Evolutionary conservation across 768 basidiomycete species (phyloP), one percentile per base, ranked within the genome.

Genomic region (Termitomyces sp.): DNA sequence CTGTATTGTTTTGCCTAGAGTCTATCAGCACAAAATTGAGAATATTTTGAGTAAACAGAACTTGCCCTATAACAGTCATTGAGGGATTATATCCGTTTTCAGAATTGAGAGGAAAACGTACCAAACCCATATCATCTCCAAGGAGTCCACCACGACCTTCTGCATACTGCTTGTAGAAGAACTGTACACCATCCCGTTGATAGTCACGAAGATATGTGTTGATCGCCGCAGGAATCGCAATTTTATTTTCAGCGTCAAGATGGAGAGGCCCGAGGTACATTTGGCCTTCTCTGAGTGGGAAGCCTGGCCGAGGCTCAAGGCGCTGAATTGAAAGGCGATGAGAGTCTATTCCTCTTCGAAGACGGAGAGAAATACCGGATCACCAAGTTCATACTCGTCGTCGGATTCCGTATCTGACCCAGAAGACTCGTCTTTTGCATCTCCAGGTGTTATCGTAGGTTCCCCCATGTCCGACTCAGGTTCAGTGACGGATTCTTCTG

Each of bases 91-190:
- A 44, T n/a, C n/a, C 11, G 0, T 40, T 22, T 24, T 2, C 8
- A 17, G 3, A 19, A n/a, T 26, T 28, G 37, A 11, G 53, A 49
- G 30, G 26, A 55, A 45, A 19, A 65, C 71, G 62, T 62, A 85
- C 84, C 58, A 87, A 74, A 60, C 93, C 96, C 96, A 98, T 98
- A 64, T 98, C 96, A 66, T 98, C 96, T 5, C 96, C 96, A 4
- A 98, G 77, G 11, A 98, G 66, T 0, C 88, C 95, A 0, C 96
- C 96, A 43, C 76, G 74, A 0, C 77, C 79, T 60, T 85, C 73
- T 28, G 74, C 69, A 65, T 88, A 97, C 45, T 85, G 78, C 14
- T 79, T 74, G 71, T 82, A 97, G 47, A 98, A 80, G 70, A 98
- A 98, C 41, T 75, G 68, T 12, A 89, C 82, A 8, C 96, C 96